phyloP scores from a whole-genome alignment of 257 asterid genomes.

The Solanum pennellii region DNA sequence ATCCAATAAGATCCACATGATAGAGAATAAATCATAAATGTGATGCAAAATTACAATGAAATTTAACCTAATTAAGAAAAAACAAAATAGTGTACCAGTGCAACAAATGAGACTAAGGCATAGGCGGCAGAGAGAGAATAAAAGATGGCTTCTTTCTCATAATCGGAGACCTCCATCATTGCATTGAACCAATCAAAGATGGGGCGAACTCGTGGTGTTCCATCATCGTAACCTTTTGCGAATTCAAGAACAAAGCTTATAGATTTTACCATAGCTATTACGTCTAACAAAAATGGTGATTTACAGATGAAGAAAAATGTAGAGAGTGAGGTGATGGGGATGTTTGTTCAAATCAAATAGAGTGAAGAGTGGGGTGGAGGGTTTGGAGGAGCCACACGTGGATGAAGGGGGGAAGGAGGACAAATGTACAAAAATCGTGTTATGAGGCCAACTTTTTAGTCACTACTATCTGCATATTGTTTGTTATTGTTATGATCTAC shows the following conservation, averaged over 20 bases:
- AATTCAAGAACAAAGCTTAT: background rate
- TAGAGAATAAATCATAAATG: background rate
- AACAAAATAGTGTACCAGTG: slow-evolving; percentile 4
- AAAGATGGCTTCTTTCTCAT: slow-evolving; percentile 8
- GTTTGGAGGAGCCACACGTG: background rate
- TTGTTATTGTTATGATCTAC: background rate
- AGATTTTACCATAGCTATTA: background rate
- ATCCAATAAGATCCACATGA: background rate
- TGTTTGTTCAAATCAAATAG: background rate
- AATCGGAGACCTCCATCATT: background rate
- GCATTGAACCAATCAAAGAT: slow-evolving; percentile 8
- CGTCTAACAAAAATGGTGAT: background rate
- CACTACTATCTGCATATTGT: background rate
- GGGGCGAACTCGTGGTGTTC: background rate
- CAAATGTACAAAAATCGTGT: background rate
- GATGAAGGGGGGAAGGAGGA: background rate
- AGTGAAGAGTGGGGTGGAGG: background rate
- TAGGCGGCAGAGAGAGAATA: slow-evolving; percentile 19
- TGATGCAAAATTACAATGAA: background rate
- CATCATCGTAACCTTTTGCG: background rate
- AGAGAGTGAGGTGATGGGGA: background rate
- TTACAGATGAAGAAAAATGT: background rate
- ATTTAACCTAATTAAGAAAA: background rate
- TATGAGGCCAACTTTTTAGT: background rate
- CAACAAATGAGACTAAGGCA: slow-evolving; percentile 17